These are phyloP conservation scores for Rosellinia necatrix DNA, from an alignment of 2,329 filamentous ascomycete genomes.

Conservation along the genomic window DNA sequence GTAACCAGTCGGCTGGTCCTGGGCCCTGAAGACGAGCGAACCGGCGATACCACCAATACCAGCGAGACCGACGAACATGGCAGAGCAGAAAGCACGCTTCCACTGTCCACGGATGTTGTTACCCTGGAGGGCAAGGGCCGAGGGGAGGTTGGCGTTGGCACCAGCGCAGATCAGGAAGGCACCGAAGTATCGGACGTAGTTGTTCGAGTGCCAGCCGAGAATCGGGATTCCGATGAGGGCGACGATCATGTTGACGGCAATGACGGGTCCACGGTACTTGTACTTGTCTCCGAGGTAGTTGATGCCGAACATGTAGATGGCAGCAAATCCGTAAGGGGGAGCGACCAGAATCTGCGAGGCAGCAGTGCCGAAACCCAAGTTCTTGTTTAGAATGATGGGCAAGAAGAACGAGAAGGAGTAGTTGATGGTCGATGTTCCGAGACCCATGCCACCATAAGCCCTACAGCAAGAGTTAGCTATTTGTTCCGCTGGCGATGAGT, in stretches of 20 bases:
- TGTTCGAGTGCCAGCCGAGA: slow-evolving; percentile 66
- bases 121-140: slow-evolving; percentile 77
- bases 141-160: slow-evolving; percentile 77
- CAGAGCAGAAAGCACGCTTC: slow-evolving; percentile 81
- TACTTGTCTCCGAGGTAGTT: slow-evolving; percentile 71
- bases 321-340: slow-evolving; percentile 69
- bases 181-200: slow-evolving; percentile 70
- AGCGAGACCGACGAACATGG: slow-evolving; percentile 75
- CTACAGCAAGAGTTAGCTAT: slow-evolving; percentile 58
- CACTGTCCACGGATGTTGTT: slow-evolving; percentile 90
- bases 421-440: slow-evolving; percentile 70
- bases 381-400: slow-evolving; percentile 71
- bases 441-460: slow-evolving; percentile 64
- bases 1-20: slow-evolving; percentile 58
- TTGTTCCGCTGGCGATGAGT: no score
- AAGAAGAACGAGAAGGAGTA: slow-evolving; percentile 82
- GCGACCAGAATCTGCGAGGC: slow-evolving; percentile 73
- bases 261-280: slow-evolving; percentile 67
- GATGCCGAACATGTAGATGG: slow-evolving; percentile 62
- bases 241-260: slow-evolving; percentile 68
- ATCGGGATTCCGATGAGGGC: slow-evolving; percentile 72
- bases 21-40: slow-evolving; percentile 68
- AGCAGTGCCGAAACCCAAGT: slow-evolving; percentile 67
- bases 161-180: slow-evolving; percentile 77
- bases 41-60: slow-evolving; percentile 80